Base-by-base conservation (phyloP, 345 rosid species). In the Passiflora organensis region DNA sequence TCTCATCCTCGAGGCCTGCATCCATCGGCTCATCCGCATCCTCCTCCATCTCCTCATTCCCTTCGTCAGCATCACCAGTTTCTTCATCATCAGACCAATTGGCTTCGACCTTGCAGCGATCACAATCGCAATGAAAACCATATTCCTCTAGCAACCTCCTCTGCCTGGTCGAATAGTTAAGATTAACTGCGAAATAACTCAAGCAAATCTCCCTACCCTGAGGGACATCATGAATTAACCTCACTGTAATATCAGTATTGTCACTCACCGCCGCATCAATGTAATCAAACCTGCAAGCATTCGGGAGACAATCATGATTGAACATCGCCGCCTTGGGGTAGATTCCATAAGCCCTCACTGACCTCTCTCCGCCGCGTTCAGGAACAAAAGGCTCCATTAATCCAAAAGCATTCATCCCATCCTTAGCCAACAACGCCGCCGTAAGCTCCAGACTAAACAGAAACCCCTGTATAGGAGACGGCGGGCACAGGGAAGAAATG, bases 231-330 rank as follows among this genome's bases (percentile, higher is more conserved):
- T 91, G 98, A 24, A 91, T 74, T 82, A 91, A 79, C 66, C 98
- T 76, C 58, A 84, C 71, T 19, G 84, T 58, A 19, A 91, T 74
- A 60, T 91, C 93, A 0, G 95, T 77, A 43, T 78, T 82, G 17
- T 58, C 60, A 15, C 49, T 77, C 1, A 56, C 10, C 34, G 46
- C 73, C 24, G 77, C 47, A 69, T 88, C 96, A 1, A 86, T 82
- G 14, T 88, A 88, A 50, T 85, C 96, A 45, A 91, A 88, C 62
- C 95, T 73, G 58, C 98, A 91, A 51, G 90, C 98, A 80, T 88
- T 88, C 17, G 98, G 98, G n/a, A 91, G 90, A 71, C 96, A 91
- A 47, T 85, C 98, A 43, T 88, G 96, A 59, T 88, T 91, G 65
- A 88, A 84, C 42, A 88, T 75, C 12, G 96, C 78, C 0, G 90